phyloP scores from a whole-genome alignment of 257 asterid species.

The Echites panduratus region DNA sequence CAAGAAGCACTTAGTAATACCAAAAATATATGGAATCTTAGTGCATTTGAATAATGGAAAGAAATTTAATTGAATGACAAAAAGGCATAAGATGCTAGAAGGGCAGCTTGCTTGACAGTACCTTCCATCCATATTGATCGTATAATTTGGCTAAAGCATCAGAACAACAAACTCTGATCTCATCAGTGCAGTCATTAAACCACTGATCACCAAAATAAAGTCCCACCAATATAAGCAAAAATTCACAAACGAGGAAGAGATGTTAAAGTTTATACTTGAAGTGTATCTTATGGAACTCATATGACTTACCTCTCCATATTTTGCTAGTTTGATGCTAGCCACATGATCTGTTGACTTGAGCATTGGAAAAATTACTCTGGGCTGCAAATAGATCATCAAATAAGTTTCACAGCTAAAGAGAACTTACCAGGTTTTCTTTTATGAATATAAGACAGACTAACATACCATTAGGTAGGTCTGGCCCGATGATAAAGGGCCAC shows the following conservation, averaged over 20 bases:
- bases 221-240: neutral
- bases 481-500: slow-evolving; percentile 42
- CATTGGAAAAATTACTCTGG: slow-evolving; percentile 51
- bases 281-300: neutral
- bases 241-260: neutral
- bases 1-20: neutral
- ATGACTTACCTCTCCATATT: slow-evolving; percentile 57
- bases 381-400: slow-evolving; percentile 29
- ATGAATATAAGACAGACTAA: neutral
- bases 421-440: neutral
- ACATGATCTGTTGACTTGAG: slow-evolving; percentile 42
- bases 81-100: neutral
- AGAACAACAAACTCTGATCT: slow-evolving; percentile 60
- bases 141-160: slow-evolving; percentile 46
- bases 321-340: slow-evolving; percentile 57
- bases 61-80: neutral
- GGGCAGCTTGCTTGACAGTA: slow-evolving; percentile 19
- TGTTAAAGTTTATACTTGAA: neutral
- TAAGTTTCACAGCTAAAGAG: neutral
- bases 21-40: neutral
- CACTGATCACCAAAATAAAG: slow-evolving; percentile 40
- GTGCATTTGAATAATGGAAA: neutral
- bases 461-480: slow-evolving; percentile 32
- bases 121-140: slow-evolving; percentile 73
- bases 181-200: slow-evolving; percentile 82